These are phyloP conservation scores for Penicillium verrucosum DNA, from an alignment of 2,329 filamentous ascomycete genomes.

Conservation along the genomic window DNA sequence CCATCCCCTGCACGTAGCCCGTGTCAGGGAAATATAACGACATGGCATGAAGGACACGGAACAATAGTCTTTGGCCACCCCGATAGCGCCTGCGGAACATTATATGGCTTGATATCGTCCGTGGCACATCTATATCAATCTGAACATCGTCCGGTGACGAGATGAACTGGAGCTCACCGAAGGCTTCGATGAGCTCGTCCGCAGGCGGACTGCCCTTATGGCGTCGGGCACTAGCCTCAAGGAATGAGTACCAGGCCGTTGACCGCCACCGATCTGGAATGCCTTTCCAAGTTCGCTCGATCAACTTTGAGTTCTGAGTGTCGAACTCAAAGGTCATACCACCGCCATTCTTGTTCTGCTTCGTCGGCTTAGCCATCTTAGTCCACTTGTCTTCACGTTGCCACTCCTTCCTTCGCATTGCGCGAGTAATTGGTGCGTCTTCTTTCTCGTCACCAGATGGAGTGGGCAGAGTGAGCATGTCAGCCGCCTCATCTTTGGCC, in stretches of 20 bases:
- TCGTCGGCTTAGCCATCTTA: slow-evolving; percentile 58
- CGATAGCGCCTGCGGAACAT: slow-evolving; percentile 94
- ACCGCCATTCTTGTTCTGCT: slow-evolving; percentile 49
- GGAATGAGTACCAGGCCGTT: slow-evolving; percentile 91
- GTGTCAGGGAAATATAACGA: slow-evolving; percentile 87
- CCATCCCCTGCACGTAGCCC: slow-evolving; percentile 98
- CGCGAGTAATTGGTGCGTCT: slow-evolving; percentile 47
- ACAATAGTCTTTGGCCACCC: slow-evolving; percentile 85
- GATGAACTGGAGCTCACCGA: slow-evolving; percentile 68
- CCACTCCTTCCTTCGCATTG: slow-evolving; percentile 58
- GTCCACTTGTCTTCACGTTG: slow-evolving; percentile 64
- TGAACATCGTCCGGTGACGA: slow-evolving; percentile 88
- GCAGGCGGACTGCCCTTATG: slow-evolving; percentile 62
- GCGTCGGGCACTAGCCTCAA: slow-evolving; percentile 70
- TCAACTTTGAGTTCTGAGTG: slow-evolving; percentile 73
- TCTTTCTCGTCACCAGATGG: slow-evolving; percentile 49
- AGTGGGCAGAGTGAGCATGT: slow-evolving; percentile 62
- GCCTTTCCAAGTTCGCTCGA: slow-evolving; percentile 94
- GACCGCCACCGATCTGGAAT: slow-evolving; percentile 94
- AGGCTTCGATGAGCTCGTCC: slow-evolving; percentile 67
- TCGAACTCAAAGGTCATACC: slow-evolving; percentile 77
- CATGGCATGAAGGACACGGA: slow-evolving; percentile 86
- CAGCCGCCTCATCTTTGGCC: slow-evolving; percentile 57
- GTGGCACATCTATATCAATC: slow-evolving; percentile 93
- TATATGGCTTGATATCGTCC: slow-evolving; percentile 91